Conservation (phyloP, 2,329 filamentous ascomycete genomes). For the Xylariomycetidae sp. region DNA sequence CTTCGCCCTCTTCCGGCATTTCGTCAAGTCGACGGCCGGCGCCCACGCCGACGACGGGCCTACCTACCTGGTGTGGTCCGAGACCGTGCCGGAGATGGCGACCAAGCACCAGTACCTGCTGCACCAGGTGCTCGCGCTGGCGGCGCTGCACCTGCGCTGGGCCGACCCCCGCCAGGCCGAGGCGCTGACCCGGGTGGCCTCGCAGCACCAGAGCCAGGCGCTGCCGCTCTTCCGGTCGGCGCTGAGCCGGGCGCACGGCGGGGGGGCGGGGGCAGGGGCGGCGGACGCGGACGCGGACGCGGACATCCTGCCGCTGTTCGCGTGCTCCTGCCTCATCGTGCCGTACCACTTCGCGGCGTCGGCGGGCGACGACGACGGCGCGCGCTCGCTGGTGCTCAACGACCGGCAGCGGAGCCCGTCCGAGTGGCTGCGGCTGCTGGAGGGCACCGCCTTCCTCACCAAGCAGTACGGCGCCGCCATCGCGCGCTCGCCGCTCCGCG, state of each 20-base stretch:
- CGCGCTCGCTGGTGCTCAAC: slow-evolving; percentile 16
- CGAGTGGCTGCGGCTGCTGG: slow-evolving; percentile 19
- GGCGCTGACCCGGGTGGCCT: slow-evolving; percentile 11
- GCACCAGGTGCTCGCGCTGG: slow-evolving; percentile 18
- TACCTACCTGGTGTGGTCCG: slow-evolving; percentile 12
- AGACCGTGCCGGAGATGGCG: slow-evolving; percentile 14
- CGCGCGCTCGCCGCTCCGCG: slow-evolving; percentile 9
- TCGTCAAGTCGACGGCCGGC: slow-evolving; percentile 10
- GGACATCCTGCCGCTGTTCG: slow-evolving; percentile 13
- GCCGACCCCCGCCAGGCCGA: slow-evolving; percentile 6
- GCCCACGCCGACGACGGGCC: slow-evolving; percentile 15
- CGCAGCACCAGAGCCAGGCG: slow-evolving; percentile 17
- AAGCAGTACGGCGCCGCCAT: slow-evolving; percentile 7
- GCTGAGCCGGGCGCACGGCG: too few species aligned
- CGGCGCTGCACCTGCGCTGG: slow-evolving; percentile 15
- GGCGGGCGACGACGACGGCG: too few species aligned
- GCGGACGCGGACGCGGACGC: not conserved
- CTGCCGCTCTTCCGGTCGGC: slow-evolving; percentile 17
- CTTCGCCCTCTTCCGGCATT: slow-evolving; percentile 19
- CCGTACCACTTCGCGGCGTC: slow-evolving; percentile 18
- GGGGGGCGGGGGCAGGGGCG: too few species aligned
- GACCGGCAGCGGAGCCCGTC: slow-evolving; percentile 12
- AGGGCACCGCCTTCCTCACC: slow-evolving; percentile 15
- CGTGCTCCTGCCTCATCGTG: slow-evolving; percentile 19
- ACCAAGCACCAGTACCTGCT: slow-evolving; percentile 17